Evolutionary conservation across 768 basidiomycete genomes (phyloP), one percentile per base, ranked within the genome.

Genomic region (Podaxis sp.): DNA sequence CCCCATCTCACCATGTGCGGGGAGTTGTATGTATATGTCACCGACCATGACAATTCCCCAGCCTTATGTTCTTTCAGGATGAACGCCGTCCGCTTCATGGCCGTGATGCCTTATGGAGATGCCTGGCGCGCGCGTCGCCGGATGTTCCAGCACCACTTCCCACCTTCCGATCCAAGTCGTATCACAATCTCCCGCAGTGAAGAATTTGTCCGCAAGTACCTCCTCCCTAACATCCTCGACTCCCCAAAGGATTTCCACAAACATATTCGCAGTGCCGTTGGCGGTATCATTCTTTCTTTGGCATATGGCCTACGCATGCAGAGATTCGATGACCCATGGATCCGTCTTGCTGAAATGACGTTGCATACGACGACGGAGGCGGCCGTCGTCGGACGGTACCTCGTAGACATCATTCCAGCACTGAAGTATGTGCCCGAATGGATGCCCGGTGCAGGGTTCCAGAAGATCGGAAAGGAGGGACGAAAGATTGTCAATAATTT

Each of bases 71-170:
- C 17, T 12, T 17, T 13, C 51, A 81, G 81, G 36, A 77, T 80
- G 70, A 79, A 79, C 3, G 79, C 74, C 67, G 71, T 71, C 22
- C 80, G 76, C 75, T 70, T 74, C 57, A 71, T 82, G 58, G 71
- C 72, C 3, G 66, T 75, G 37, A 74, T 80, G 74, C 72, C 70
- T 2, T 82, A 82, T 52, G 77, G 77, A 24, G 69, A 73, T 38
- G 30, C 54, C 20, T 82, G 82, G 82, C 76, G 73, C 50, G 70
- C 71, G 6, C 75, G 76, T 26, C 75, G 83, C 12, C 71, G 75
- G 15, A 50, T 76, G n/a, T 80, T 83, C 66, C 74, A 76, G 49
- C 68, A 76, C 44, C 74, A 81, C 56, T 78, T 82, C 61, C 74
- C 77, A 56, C 66, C 71, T 1, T 66, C 69, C 24, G 76, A 77